Evolutionary conservation across 2,329 filamentous ascomycete genomes (phyloP).

Genomic region (Beauveria rudraprayagi): DNA sequence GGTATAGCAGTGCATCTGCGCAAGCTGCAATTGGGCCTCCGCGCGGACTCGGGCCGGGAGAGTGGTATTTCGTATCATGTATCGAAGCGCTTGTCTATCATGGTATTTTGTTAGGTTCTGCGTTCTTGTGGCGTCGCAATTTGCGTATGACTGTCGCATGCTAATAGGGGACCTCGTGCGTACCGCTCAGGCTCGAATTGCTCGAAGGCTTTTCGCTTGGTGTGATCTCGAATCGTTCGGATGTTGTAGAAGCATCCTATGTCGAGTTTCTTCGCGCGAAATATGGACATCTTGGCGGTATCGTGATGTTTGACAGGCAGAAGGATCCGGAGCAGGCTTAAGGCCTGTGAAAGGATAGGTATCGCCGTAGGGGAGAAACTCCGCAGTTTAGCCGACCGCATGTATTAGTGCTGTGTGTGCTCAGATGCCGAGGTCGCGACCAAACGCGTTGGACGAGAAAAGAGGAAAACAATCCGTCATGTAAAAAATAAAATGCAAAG

Average conservation of each 20-base stretch:
- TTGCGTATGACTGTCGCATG: background rate
- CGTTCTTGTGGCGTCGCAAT: background rate
- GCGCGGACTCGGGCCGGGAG: conserved; percentile 75
- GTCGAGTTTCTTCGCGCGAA: conserved; percentile 83
- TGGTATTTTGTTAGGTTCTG: background rate
- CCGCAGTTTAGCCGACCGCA: background rate
- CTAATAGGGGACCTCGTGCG: conserved; percentile 12
- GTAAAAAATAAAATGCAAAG: too few species aligned
- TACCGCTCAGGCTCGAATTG: conserved; percentile 84
- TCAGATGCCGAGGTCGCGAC: background rate
- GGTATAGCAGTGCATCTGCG: conserved; percentile 95
- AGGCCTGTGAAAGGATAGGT: background rate
- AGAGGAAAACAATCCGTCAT: too few species aligned
- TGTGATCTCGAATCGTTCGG: conserved; percentile 85
- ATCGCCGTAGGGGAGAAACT: background rate
- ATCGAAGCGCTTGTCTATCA: conserved; percentile 78
- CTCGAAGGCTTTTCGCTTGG: conserved; percentile 89
- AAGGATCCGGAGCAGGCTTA: background rate
- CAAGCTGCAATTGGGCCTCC: conserved; percentile 85
- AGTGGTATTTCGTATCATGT: conserved; percentile 87
- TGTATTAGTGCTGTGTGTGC: too few species aligned
- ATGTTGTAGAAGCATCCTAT: conserved; percentile 81
- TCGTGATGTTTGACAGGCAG: background rate
- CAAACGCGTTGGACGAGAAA: too few species aligned
- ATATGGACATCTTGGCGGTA: conserved; percentile 65